Percentiles rank a stretch among this genome's conserved stretches.
phyloP scores from a whole-genome alignment of 2,329 filamentous ascomycete species.

The Colletotrichum tabaci region DNA sequence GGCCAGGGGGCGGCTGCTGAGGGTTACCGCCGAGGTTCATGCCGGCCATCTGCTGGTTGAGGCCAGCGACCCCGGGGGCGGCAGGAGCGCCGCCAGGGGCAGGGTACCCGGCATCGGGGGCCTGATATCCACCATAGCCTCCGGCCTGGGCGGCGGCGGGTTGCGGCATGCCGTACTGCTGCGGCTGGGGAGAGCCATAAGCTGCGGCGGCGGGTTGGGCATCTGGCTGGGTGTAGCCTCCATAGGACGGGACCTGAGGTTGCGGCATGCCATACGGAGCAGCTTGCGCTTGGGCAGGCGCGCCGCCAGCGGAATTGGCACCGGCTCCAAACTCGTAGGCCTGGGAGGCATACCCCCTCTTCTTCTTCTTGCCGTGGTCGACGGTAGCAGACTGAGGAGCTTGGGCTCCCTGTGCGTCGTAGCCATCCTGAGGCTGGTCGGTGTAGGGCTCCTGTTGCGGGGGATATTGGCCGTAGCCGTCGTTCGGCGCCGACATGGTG shows the following conservation, averaged over 20 bases:
- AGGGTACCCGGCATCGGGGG: constrained; percentile 77
- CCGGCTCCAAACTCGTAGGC: constrained; percentile 94
- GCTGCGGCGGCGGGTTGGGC: constrained; percentile 55
- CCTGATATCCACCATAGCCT: constrained; percentile 74
- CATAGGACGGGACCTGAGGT: constrained; percentile 66
- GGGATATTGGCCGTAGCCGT: constrained; percentile 68
- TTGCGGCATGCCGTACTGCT: constrained; percentile 59
- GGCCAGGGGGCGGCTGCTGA: constrained; percentile 61
- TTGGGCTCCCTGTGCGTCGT: constrained; percentile 55
- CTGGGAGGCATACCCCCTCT: constrained; percentile 93
- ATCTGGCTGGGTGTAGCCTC: constrained; percentile 71
- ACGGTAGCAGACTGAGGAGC: constrained; percentile 51
- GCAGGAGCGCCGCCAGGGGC: constrained; percentile 60
- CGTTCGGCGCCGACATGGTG: constrained; percentile 71
- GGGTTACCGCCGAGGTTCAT: constrained; percentile 81
- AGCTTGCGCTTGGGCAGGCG: constrained; percentile 57
- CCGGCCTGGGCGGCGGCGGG: constrained; percentile 57
- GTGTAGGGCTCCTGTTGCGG: constrained; percentile 59
- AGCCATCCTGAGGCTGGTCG: constrained; percentile 53
- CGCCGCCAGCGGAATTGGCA: constrained; percentile 76
- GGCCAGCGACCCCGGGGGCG: constrained; percentile 73
- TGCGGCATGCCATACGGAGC: constrained; percentile 64
- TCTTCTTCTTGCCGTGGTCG: constrained; percentile 82
- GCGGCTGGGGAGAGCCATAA: constrained; percentile 59
- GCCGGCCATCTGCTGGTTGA: constrained; percentile 88